phyloP scores from a whole-genome alignment of 2,329 filamentous ascomycete species.

The Botrytis fragariae region DNA sequence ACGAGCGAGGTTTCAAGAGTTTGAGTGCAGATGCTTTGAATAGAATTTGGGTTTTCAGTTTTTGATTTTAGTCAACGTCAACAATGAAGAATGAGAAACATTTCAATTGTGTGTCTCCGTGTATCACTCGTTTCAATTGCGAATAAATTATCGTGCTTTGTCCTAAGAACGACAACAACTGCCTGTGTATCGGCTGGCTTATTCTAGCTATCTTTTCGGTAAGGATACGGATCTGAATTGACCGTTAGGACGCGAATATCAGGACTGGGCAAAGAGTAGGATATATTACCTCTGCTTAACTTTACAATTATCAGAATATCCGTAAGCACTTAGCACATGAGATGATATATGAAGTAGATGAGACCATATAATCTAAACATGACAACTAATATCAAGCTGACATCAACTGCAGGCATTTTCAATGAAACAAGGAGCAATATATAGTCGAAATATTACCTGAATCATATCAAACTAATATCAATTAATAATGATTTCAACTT shows the following conservation, averaged over 20 bases:
- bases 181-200: not conserved
- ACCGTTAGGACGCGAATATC: not conserved
- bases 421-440: too few relatives aligned
- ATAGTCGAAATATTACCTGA: too few relatives aligned
- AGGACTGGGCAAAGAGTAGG: not conserved
- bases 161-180: not conserved
- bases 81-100: not conserved
- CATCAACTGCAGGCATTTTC: not conserved
- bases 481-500: not conserved
- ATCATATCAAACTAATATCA: not conserved
- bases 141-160: not conserved
- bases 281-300: not conserved
- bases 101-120: not conserved
- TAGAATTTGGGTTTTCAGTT: not conserved
- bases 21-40: not conserved
- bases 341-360: not conserved
- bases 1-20: not conserved
- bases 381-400: not conserved
- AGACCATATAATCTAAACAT: not conserved
- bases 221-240: not conserved
- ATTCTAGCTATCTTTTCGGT: not conserved
- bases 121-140: not conserved
- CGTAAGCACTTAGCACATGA: not conserved
- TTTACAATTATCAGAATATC: rapidly evolving
- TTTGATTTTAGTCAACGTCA: not conserved